Base-by-base conservation (phyloP, 148 eudicot genomes). In the Talinum fruticosum region DNA sequence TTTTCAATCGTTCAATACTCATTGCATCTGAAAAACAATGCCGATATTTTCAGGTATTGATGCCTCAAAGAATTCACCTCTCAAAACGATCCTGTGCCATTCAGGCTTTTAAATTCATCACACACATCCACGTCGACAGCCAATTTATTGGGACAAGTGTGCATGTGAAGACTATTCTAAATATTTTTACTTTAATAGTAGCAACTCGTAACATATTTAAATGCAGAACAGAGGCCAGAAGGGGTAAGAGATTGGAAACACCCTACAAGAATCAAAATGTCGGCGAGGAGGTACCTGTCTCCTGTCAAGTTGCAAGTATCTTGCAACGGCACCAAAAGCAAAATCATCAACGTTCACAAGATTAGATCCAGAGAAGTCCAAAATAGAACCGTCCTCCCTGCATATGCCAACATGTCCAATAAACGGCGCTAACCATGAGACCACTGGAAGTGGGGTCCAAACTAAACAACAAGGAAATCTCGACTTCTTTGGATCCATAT, bases 351-450 rank as follows among this genome's bases (percentile, higher is more conserved):
- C 89, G 81, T 86, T 93, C 32, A 96, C 85, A 64, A 93, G 85
- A 83, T 92, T 87, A 64, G 99, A 91, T 66, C 97, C 97, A 8
- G 93, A 91, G 79, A 95, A 95, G 85, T 91, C 99, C 13, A 95
- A n/a, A 77, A 90, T 78, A 65, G 91, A 74, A 53, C 97, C 97
- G 81, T 93, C 99, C 81, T 96, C 99, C 66, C 83, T 83, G 84
- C 99, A 93, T 82, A 96, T 86, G 71, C 99, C 99, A 69, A 93
- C 90, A 89, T 91, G 99, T 68, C 99, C 99, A 71, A 96, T 91
- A 82, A 92, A 96, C 79, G 97, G 97, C 79, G 99, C 99, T 87
- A 96, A 84, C 97, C 99, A 96, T 47, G 99, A 96, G 65, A 93
- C 97, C 26, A 96, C 90, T 2, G 97, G 99, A 67, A 93, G 92